phyloP scores from a whole-genome alignment of 331 rosid species.

The Acacia pycnantha region DNA sequence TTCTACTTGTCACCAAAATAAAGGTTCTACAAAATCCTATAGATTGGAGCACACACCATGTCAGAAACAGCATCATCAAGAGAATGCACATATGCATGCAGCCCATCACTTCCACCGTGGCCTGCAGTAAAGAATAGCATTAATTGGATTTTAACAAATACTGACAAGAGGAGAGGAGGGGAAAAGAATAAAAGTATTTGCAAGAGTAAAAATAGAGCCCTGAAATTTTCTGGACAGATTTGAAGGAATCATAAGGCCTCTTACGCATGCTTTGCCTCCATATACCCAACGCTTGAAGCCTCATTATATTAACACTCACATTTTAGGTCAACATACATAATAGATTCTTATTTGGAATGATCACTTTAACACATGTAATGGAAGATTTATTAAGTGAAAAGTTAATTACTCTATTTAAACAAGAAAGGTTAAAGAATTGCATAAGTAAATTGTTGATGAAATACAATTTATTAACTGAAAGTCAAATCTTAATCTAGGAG shows the following conservation, averaged over 20 bases:
- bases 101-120: constrained; percentile 76
- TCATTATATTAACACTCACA: background rate
- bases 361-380: background rate
- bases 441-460: background rate
- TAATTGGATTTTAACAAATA: background rate
- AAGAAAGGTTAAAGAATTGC: background rate
- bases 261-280: background rate
- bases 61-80: constrained; percentile 67
- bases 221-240: constrained; percentile 1
- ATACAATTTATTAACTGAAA: background rate
- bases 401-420: background rate
- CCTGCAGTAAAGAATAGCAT: constrained; percentile 35
- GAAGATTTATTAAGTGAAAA: background rate
- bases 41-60: constrained; percentile 42
- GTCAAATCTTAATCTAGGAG: constrained; percentile 1
- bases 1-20: background rate
- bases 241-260: constrained; percentile 3
- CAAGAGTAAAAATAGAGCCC: background rate
- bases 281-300: background rate
- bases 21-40: background rate
- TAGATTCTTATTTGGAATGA: background rate
- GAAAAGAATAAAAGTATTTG: background rate
- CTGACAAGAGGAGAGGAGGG: background rate
- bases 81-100: constrained; percentile 74
- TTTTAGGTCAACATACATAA: background rate